Conservation (phyloP, 2,329 filamentous ascomycete species). For the Plenodomus lindquistii region DNA sequence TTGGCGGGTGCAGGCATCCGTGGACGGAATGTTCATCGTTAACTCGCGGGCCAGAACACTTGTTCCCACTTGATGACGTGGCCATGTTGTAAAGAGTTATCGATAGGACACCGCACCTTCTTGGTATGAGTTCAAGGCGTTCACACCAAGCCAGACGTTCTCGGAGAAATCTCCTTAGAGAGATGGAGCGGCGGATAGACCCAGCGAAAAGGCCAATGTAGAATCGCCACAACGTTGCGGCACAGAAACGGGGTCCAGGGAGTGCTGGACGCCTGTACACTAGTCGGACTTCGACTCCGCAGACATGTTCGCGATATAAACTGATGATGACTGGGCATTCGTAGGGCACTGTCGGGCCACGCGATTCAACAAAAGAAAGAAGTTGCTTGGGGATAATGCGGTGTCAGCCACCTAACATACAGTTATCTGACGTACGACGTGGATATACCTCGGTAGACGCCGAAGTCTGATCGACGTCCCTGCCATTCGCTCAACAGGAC, state of each 20-base stretch:
- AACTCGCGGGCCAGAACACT: neutral
- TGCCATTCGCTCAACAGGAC: neutral
- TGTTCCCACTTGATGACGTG: neutral
- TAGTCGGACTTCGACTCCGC: neutral
- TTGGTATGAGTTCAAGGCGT: neutral
- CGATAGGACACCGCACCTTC: no score
- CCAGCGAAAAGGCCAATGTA: neutral
- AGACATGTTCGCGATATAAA: no score
- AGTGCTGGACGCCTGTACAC: neutral
- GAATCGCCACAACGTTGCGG: constrained; percentile 7
- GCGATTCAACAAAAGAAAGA: no score
- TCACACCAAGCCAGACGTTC: neutral
- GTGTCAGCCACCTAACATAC: neutral
- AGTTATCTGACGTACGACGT: neutral
- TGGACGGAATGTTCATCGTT: neutral
- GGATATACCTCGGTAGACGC: neutral
- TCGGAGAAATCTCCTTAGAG: neutral
- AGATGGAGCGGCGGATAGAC: neutral
- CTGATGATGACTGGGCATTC: no score
- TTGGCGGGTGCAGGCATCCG: no score
- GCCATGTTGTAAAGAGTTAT: no score
- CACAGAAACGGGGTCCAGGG: constrained; percentile 10
- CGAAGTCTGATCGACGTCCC: neutral
- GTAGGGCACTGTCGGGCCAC: no score
- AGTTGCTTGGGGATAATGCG: neutral